Percentiles rank a stretch among this genome's conserved stretches.
phyloP scores from a whole-genome alignment of 345 rosid genomes.

The Rubroshorea leprosula region DNA sequence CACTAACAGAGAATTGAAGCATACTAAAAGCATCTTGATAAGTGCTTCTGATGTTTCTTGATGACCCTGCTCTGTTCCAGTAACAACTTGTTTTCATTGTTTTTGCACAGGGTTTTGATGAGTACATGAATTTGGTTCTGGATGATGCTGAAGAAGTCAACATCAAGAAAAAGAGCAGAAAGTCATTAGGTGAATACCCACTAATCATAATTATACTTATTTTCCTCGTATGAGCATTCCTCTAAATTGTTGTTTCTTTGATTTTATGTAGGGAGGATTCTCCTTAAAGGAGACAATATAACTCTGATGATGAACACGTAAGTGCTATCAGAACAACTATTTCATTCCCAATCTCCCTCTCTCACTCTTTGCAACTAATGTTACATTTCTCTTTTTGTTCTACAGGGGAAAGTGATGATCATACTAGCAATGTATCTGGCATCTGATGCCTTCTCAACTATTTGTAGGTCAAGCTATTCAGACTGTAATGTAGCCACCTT shows the following conservation, averaged over 20 bases:
- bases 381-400: background rate
- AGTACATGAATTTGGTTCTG: constrained; percentile 93
- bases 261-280: constrained; percentile 59
- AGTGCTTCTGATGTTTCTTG: too few species aligned
- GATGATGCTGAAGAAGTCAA: constrained; percentile 97
- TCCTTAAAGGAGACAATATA: constrained; percentile 87
- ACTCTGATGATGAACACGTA: constrained; percentile 90
- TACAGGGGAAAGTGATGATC: background rate
- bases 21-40: too few species aligned
- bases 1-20: background rate
- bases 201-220: too few species aligned
- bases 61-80: background rate
- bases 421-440: background rate
- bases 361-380: background rate
- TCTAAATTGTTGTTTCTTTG: background rate
- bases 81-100: background rate
- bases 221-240: too few species aligned
- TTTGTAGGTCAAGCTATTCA: too few species aligned
- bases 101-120: constrained; percentile 74
- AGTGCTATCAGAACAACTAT: constrained; percentile 15
- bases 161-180: constrained; percentile 79
- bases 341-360: background rate
- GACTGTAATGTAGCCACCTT: too few species aligned
- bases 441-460: too few species aligned
- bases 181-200: too few species aligned